Base-by-base conservation (phyloP, 176 grass and related monocot species). In the Alopecurus myosuroides region DNA sequence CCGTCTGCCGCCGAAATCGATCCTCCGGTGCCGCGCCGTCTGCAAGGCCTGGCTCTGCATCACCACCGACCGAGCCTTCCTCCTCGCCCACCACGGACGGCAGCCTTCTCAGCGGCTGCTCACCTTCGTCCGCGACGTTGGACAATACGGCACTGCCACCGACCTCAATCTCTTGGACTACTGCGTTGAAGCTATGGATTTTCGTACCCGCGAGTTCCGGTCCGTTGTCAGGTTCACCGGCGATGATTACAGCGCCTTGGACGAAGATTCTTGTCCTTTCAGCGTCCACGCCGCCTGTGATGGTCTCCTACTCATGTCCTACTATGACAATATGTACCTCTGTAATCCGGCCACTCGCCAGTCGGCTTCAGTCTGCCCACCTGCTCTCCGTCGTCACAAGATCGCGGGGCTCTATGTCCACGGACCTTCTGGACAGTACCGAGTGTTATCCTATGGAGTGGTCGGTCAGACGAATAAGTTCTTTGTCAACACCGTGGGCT, bases 321-420 rank as follows among this genome's bases (percentile, higher is more conserved):
- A 52, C 42, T 7, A 22, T 11, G 61, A 23, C 2, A 4, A 5
- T 17, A 63, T 86, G 17, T 61, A 80, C 35, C 23, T 86, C 42
- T 86, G 85, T 68, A 86, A 86, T n/a, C 85, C 77, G 9, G 58
- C 77, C 15, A 86, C 85, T 5, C 67, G 85, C n/a, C 41, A 86
- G 41, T 80, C 67, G 85, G 33, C 33, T 37, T 67, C 10, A 67
- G n/a, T 86, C 77, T 30, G 28, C 10, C 52, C 77, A 11, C 53
- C 52, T 0, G 22, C 10, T 12, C n/a, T 80, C 61, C 6, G 22
- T 11, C 22, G 39, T 42, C 65, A 73, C 41, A 86, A 4, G 9
- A 34, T 80, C 4, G 64, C 64, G 3, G 64, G 64, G 3, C 64
- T 67, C 11, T 80, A 86, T 62, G 20, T 55, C 30, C 67, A 74